These are phyloP conservation scores for Hymenotorrendiella dingleyae DNA, from an alignment of 2,329 filamentous ascomycete genomes.

Conservation along the genomic window DNA sequence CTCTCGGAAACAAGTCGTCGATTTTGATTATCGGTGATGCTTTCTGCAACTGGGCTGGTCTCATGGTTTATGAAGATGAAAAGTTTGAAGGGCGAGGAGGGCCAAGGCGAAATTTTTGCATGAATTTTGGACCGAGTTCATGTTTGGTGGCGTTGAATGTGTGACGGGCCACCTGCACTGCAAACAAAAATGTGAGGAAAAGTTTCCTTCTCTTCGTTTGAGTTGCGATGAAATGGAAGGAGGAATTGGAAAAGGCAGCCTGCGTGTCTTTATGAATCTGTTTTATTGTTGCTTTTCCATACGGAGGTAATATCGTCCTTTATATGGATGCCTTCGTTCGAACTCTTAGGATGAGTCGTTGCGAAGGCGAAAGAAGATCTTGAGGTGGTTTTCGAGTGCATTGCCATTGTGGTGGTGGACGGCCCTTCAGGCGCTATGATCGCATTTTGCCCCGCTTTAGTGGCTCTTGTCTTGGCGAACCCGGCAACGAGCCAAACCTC, in stretches of 20 bases:
- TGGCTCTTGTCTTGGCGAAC: background rate
- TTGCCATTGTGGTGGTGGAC: background rate
- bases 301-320: background rate
- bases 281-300: background rate
- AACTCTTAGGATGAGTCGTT: background rate
- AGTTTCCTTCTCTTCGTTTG: too few species aligned
- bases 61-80: too few species aligned
- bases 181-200: too few species aligned
- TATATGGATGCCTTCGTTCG: background rate
- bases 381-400: too few species aligned
- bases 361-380: too few species aligned
- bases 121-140: background rate
- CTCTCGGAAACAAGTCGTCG: too few species aligned
- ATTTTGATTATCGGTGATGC: too few species aligned
- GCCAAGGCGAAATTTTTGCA: too few species aligned
- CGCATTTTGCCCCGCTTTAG: background rate
- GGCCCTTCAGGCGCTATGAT: background rate
- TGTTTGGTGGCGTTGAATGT: background rate
- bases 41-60: too few species aligned
- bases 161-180: too few species aligned
- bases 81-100: too few species aligned
- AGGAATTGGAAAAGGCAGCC: background rate
- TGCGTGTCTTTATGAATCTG: background rate
- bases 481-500: too few species aligned
- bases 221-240: background rate